These are phyloP conservation scores for Populus hybrid DNA, from an alignment of 441 rosid genomes.

Conservation along the genomic window DNA sequence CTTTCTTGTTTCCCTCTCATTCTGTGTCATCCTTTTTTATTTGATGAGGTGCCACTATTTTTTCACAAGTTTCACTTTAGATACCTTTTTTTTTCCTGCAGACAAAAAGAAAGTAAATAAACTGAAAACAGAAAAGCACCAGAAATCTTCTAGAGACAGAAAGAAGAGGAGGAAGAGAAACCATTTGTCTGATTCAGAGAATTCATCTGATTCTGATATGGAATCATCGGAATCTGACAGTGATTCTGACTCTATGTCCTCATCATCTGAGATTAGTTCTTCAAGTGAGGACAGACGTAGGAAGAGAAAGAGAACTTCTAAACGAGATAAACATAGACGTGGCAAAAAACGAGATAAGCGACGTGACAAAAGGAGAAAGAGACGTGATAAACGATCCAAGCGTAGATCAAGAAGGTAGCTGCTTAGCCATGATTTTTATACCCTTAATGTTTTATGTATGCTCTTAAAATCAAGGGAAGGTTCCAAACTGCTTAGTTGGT, in stretches of 20 bases:
- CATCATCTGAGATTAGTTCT: slow-evolving; percentile 73
- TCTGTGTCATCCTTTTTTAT: neutral
- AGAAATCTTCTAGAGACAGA: slow-evolving; percentile 68
- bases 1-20: too few relatives aligned
- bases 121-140: slow-evolving; percentile 48
- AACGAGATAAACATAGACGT: slow-evolving; percentile 66
- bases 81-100: slow-evolving; percentile 17
- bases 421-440: neutral
- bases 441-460: too few relatives aligned
- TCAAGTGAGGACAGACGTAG: slow-evolving; percentile 83
- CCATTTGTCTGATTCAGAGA: slow-evolving; percentile 55
- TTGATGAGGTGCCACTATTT: neutral
- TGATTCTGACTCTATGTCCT: slow-evolving; percentile 63
- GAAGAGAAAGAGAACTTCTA: slow-evolving; percentile 78
- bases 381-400: slow-evolving; percentile 64
- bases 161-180: slow-evolving; percentile 62
- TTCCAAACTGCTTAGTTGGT: neutral
- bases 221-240: slow-evolving; percentile 74
- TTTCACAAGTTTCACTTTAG: neutral
- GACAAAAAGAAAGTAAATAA: slow-evolving; percentile 55
- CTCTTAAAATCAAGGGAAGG: neutral
- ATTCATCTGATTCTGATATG: slow-evolving; percentile 47
- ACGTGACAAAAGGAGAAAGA: slow-evolving; percentile 68
- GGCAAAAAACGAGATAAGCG: slow-evolving; percentile 70
- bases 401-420: slow-evolving; percentile 76